These are phyloP conservation scores for Orbilia oligospora DNA, from an alignment of 2,329 filamentous ascomycete genomes.

Conservation along the genomic window DNA sequence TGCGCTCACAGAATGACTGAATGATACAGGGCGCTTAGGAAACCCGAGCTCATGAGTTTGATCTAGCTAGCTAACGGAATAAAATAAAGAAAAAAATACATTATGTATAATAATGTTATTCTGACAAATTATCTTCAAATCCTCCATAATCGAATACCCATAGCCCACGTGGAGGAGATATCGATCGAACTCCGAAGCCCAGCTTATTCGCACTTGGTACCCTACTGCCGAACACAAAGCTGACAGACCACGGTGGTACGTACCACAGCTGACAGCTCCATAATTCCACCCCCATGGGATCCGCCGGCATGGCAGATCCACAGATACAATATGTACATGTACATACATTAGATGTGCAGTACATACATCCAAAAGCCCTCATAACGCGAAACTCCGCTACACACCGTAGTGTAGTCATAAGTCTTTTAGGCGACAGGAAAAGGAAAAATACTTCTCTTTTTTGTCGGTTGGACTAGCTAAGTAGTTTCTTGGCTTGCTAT, in stretches of 20 bases:
- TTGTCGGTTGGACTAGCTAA: background rate
- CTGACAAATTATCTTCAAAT: slow-evolving; percentile 15
- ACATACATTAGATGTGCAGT: no score
- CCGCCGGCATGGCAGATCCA: slow-evolving; percentile 12
- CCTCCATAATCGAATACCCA: background rate
- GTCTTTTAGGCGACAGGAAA: slow-evolving; percentile 8
- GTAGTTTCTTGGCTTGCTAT: background rate
- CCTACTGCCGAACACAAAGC: slow-evolving; percentile 20
- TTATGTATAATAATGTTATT: slow-evolving; percentile 6
- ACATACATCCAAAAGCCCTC: background rate
- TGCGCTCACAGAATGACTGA: background rate
- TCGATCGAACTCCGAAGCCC: background rate
- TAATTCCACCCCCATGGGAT: slow-evolving; percentile 8
- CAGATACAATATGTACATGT: no score
- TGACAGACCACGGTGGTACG: slow-evolving; percentile 26
- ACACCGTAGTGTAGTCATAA: background rate
- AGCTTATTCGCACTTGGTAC: slow-evolving; percentile 21
- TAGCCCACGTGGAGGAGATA: slow-evolving; percentile 17
- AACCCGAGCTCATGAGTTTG: background rate
- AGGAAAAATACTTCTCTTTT: slow-evolving; percentile 12
- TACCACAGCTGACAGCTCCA: slow-evolving; percentile 24
- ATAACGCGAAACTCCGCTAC: slow-evolving; percentile 3
- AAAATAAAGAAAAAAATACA: background rate
- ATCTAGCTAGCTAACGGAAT: background rate
- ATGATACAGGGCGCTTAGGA: background rate